Conservation (phyloP, 805 yeast genomes). For the Lipomyces kockii region DNA sequence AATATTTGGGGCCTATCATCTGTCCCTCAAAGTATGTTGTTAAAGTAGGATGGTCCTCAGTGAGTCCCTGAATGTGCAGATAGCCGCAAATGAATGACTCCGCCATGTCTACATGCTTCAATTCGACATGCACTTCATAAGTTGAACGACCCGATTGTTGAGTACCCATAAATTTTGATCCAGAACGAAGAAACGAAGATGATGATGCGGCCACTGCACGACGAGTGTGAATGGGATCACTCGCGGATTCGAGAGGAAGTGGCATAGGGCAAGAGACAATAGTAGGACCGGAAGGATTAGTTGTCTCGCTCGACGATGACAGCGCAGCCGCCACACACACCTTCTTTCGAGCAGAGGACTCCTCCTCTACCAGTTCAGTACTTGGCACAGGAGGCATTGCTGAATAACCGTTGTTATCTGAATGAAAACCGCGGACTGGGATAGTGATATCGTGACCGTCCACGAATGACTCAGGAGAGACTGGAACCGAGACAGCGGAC, state of each 20-base stretch:
- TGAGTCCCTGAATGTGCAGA: conserved; percentile 64
- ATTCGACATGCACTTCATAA: conserved; percentile 69
- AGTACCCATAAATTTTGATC: conserved; percentile 65
- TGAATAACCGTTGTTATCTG: not conserved
- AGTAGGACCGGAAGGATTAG: not conserved
- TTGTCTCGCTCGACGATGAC: not conserved
- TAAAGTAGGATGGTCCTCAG: conserved; percentile 63
- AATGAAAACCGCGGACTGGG: not conserved
- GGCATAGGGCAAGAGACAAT: conserved; percentile 29
- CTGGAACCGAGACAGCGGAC: not conserved
- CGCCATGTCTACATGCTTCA: conserved; percentile 68
- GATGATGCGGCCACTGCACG: conserved; percentile 27
- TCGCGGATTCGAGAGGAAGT: conserved; percentile 23
- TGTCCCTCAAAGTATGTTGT: conserved; percentile 77
- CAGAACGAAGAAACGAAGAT: conserved; percentile 60
- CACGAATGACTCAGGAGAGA: not conserved
- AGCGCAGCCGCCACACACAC: not conserved
- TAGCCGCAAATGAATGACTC: conserved; percentile 62
- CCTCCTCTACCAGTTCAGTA: conserved; percentile 6
- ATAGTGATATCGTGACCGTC: not conserved
- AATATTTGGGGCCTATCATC: conserved; percentile 62
- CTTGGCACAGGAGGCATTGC: conserved; percentile 19
- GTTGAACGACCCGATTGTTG: conserved; percentile 71
- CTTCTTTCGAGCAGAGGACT: not conserved
- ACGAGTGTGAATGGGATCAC: conserved; percentile 17